Percentiles rank a stretch among this genome's conserved stretches.
phyloP scores from a whole-genome alignment of 225 moss, liverwort and hornwort species.

The Marchantia polymorpha region DNA sequence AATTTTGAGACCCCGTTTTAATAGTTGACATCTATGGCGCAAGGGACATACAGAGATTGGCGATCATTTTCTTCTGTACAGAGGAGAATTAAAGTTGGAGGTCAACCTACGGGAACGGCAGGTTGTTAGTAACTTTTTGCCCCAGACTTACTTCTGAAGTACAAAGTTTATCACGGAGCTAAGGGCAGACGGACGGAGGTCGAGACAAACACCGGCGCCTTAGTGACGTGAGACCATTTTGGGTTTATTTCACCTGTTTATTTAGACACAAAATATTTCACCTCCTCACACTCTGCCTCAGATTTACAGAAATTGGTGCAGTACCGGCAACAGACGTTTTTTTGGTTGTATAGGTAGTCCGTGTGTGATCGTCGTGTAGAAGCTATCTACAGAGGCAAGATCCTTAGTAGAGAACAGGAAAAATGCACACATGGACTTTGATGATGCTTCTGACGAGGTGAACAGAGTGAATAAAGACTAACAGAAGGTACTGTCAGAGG shows the following conservation, averaged over 20 bases:
- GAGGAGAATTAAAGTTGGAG: neutral
- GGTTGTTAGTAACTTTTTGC: neutral
- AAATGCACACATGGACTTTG: too few species aligned
- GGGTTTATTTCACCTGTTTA: too few species aligned
- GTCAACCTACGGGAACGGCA: neutral
- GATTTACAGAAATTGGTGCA: conserved; percentile 16
- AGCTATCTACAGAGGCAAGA: conserved; percentile 70
- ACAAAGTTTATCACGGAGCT: conserved; percentile 1
- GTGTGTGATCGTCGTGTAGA: neutral
- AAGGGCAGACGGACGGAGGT: conserved; percentile 4
- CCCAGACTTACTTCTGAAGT: neutral
- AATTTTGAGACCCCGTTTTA: neutral
- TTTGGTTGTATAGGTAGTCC: neutral
- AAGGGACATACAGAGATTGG: neutral
- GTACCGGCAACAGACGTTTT: neutral
- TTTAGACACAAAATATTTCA: conserved; percentile 17
- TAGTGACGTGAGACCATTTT: conserved; percentile 16
- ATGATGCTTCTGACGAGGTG: too few species aligned
- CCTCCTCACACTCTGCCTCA: conserved; percentile 35
- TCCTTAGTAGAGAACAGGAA: conserved; percentile 49
- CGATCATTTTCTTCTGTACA: neutral
- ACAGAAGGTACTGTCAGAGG: too few species aligned
- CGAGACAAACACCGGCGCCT: neutral
- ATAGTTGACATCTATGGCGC: conserved; percentile 2
- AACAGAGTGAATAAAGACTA: too few species aligned